Evolutionary conservation across 2,329 filamentous ascomycete species (phyloP).

Genomic region (Curvularia sp.): DNA sequence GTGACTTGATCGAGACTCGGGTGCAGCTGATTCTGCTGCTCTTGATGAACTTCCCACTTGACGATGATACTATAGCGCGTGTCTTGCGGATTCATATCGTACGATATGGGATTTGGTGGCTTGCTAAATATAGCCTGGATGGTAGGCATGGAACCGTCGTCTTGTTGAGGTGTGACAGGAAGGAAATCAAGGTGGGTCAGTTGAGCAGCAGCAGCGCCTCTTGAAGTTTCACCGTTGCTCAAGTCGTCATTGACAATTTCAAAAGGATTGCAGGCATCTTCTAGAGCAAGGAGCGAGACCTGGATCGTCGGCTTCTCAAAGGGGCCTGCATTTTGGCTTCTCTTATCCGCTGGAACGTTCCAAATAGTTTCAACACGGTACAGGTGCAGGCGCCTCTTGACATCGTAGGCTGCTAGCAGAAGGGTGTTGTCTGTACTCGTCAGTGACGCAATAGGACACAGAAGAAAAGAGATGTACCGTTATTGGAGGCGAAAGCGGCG

Average conservation of each 20-base stretch:
- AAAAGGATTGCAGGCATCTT: conserved; percentile 45
- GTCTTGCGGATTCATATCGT: conserved; percentile 64
- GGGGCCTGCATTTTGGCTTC: conserved; percentile 55
- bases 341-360: conserved; percentile 67
- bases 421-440: conserved; percentile 56
- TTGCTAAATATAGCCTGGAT: conserved; percentile 77
- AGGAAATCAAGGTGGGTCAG: conserved; percentile 79
- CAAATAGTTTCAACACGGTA: conserved; percentile 78
- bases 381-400: conserved; percentile 74
- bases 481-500: conserved; percentile 65
- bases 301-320: conserved; percentile 50
- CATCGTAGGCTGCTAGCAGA: conserved; percentile 71
- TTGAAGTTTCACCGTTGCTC: conserved; percentile 32
- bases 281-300: conserved; percentile 37
- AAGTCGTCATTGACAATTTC: conserved; percentile 35
- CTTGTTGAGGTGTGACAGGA: conserved; percentile 68
- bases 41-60: conserved; percentile 78
- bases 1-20: conserved; percentile 79
- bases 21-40: conserved; percentile 69
- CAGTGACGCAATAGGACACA: not conserved
- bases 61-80: conserved; percentile 77
- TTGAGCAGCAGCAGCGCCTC: conserved; percentile 42
- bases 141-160: conserved; percentile 66
- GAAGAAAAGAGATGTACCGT: conserved; percentile 65
- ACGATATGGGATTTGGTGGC: conserved; percentile 50